phyloP scores from a whole-genome alignment of 352 stramenopile species.

The Globisporangium megalacanthum region DNA sequence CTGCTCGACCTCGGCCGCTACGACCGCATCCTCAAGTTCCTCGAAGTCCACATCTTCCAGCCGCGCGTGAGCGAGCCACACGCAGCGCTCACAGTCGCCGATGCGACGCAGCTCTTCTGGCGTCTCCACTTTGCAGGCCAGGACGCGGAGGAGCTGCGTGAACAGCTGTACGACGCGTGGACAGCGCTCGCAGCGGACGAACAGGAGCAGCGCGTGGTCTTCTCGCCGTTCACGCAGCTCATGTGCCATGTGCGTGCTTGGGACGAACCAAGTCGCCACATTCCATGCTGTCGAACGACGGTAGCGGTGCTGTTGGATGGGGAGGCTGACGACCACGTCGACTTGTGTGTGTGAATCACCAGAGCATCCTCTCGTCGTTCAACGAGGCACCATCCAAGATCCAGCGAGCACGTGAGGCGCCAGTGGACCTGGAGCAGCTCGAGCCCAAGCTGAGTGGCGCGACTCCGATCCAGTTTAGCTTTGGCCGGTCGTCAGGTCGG shows the following conservation, averaged over 20 bases:
- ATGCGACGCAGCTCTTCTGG: slow-evolving; percentile 83
- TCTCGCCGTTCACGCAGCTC: slow-evolving; percentile 44
- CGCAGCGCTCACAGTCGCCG: slow-evolving; percentile 48
- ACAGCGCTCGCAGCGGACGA: slow-evolving; percentile 23
- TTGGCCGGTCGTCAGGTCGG: slow-evolving; percentile 21
- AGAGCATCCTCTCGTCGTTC: slow-evolving; percentile 62
- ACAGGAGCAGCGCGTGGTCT: slow-evolving; percentile 21
- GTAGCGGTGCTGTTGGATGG: slow-evolving; percentile 2
- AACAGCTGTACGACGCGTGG: slow-evolving; percentile 62
- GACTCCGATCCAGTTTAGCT: slow-evolving; percentile 55
- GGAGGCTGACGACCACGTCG: neutral
- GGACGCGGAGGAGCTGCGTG: slow-evolving; percentile 40
- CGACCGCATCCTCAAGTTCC: slow-evolving; percentile 76
- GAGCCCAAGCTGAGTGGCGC: slow-evolving; percentile 25
- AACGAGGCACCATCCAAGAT: slow-evolving; percentile 16
- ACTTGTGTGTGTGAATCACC: neutral
- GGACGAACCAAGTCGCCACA: too few species aligned
- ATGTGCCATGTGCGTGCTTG: slow-evolving; percentile 46
- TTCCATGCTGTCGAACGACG: neutral
- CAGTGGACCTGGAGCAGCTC: slow-evolving; percentile 35
- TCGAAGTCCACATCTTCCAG: slow-evolving; percentile 67
- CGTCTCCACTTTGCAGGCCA: slow-evolving; percentile 73
- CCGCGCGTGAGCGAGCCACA: slow-evolving; percentile 40
- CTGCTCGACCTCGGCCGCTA: slow-evolving; percentile 79
- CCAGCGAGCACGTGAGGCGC: slow-evolving; percentile 20